Percentiles rank a stretch among this genome's conserved stretches.
Evolutionary conservation across 1,139 yeast genomes (phyloP).

Genomic region (Lodderomyces beijingensis): DNA sequence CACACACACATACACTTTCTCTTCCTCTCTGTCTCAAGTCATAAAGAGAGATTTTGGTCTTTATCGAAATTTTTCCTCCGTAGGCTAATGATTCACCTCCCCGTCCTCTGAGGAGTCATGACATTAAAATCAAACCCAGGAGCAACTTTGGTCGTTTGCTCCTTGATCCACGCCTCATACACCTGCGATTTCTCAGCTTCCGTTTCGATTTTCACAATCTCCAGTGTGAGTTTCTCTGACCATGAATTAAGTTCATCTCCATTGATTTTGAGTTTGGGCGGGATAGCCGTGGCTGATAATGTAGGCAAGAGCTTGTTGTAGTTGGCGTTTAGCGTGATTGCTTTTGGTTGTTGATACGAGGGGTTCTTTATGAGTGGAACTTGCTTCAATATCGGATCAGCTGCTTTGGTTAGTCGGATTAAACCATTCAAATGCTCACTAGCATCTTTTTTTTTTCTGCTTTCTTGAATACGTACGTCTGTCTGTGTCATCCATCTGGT

Average conservation of each 20-base stretch:
- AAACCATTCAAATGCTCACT: too few species aligned
- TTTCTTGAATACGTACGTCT: background rate
- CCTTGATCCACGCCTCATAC: conserved; percentile 31
- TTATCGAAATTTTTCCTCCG: too few species aligned
- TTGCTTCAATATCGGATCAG: conserved; percentile 49
- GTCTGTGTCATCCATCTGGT: conserved; percentile 10
- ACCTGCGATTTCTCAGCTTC: conserved; percentile 7
- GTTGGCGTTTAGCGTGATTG: conserved; percentile 50
- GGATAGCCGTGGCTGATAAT: conserved; percentile 29
- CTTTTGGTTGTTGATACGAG: conserved; percentile 51
- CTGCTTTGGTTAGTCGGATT: too few species aligned
- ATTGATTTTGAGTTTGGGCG: conserved; percentile 35
- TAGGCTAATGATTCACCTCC: too few species aligned
- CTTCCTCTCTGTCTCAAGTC: too few species aligned
- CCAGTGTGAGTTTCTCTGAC: conserved; percentile 22
- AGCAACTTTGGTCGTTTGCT: conserved; percentile 34
- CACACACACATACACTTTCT: too few species aligned
- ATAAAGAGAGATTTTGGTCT: too few species aligned
- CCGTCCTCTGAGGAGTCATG: conserved; percentile 30
- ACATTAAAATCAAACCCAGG: conserved; percentile 39
- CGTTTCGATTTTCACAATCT: conserved; percentile 14
- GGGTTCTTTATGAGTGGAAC: conserved; percentile 60
- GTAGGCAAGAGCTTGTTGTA: conserved; percentile 41
- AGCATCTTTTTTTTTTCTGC: background rate
- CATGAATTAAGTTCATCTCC: conserved; percentile 27